Percentiles rank a stretch among this genome's conserved stretches.
phyloP scores from a whole-genome alignment of 1,139 yeast genomes.

The Torulaspora pretoriensis region DNA sequence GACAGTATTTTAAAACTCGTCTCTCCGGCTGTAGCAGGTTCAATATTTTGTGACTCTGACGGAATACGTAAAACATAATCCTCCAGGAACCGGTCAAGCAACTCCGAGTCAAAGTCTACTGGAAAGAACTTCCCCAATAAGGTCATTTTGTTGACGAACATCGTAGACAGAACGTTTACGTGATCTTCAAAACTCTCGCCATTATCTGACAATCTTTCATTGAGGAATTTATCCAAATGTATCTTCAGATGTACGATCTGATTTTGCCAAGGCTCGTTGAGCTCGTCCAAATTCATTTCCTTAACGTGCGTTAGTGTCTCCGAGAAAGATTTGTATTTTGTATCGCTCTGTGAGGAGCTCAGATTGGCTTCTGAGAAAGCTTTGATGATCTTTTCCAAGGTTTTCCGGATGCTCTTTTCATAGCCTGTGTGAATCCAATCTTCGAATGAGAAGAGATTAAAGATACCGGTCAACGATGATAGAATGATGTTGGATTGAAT shows the following conservation, averaged over 20 bases:
- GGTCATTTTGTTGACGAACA: constrained; percentile 30
- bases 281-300: constrained; percentile 19
- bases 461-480: constrained; percentile 26
- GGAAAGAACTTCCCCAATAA: constrained; percentile 29
- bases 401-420: constrained; percentile 23
- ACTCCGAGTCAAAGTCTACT: constrained; percentile 25
- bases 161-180: constrained; percentile 19
- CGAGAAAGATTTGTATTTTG: constrained; percentile 20
- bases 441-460: constrained; percentile 28
- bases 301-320: constrained; percentile 24
- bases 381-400: constrained; percentile 23
- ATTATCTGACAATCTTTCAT: constrained; percentile 14
- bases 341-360: constrained; percentile 13
- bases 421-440: constrained; percentile 33
- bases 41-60: constrained; percentile 12
- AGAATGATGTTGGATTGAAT: constrained; percentile 27
- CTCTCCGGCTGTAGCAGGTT: constrained; percentile 14
- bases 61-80: constrained; percentile 21
- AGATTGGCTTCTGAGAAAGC: constrained; percentile 24
- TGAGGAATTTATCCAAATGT: constrained; percentile 26
- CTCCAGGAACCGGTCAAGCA: constrained; percentile 20
- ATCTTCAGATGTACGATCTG: constrained; percentile 24
- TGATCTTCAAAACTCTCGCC: constrained; percentile 15
- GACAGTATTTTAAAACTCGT: constrained; percentile 30
- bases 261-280: constrained; percentile 29